Evolutionary conservation across 345 rosid genomes (phyloP).

Genomic region (Lagerstroemia speciosa): DNA sequence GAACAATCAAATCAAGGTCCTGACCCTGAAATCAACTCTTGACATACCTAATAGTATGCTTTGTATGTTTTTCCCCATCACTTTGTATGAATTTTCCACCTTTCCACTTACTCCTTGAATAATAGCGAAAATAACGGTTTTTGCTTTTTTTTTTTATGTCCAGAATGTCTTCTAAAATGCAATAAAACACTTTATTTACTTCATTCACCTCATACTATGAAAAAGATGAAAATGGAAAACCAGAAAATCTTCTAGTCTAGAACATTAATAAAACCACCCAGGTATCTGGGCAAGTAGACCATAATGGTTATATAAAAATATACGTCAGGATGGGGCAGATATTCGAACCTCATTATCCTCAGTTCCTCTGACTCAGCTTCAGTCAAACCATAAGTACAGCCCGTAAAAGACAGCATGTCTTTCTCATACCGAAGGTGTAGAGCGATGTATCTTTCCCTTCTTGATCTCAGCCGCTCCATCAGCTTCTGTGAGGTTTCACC

Average conservation of each 20-base stretch:
- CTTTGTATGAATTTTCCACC: neutral
- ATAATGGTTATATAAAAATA: neutral
- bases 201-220: neutral
- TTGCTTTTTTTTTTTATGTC: neutral
- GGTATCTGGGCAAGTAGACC: neutral
- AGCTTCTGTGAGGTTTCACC: constrained; percentile 87
- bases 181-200: neutral
- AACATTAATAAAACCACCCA: neutral
- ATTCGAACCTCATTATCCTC: constrained; percentile 54
- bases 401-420: constrained; percentile 95
- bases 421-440: constrained; percentile 94
- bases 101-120: neutral
- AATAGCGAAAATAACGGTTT: neutral
- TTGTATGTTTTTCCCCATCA: neutral
- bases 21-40: neutral
- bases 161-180: neutral
- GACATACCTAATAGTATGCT: neutral
- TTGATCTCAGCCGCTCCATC: constrained; percentile 77
- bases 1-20: neutral
- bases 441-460: constrained; percentile 67
- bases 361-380: constrained; percentile 79
- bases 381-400: constrained; percentile 79
- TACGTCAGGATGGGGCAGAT: neutral
- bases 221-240: neutral
- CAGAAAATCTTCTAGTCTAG: neutral